Conservation (phyloP, 1,284 basidiomycete genomes). For the Rhodotorula glutinis region DNA sequence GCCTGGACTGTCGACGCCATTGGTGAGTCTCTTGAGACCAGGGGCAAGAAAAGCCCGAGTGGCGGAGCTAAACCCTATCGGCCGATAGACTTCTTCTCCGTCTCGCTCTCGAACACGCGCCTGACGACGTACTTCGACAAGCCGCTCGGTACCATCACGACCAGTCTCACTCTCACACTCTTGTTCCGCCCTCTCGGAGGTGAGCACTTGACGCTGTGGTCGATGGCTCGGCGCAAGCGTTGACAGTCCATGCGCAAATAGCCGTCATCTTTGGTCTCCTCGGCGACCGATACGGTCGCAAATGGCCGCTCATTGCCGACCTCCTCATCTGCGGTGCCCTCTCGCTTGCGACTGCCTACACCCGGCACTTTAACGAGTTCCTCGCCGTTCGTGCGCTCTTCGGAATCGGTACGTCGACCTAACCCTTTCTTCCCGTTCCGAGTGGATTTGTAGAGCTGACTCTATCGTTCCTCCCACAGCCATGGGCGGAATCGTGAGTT, state of each 20-base stretch:
- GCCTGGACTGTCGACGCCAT: slow-evolving; percentile 56
- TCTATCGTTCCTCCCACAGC: no score
- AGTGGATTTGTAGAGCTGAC: no score
- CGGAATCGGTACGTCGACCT: slow-evolving; percentile 45
- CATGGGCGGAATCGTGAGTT: slow-evolving; percentile 49
- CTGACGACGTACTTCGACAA: slow-evolving; percentile 18
- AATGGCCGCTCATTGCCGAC: slow-evolving; percentile 84
- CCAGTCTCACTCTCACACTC: slow-evolving; percentile 83
- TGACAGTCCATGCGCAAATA: no score
- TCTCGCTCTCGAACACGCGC: slow-evolving; percentile 57
- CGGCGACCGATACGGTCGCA: slow-evolving; percentile 37
- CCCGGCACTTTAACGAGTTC: slow-evolving; percentile 52
- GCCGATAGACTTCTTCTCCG: slow-evolving; percentile 67
- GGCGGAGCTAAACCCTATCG: not conserved
- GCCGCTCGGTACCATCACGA: slow-evolving; percentile 40
- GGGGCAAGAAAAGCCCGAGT: not conserved
- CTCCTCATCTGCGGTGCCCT: slow-evolving; percentile 44
- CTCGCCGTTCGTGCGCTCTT: slow-evolving; percentile 51
- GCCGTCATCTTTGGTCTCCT: slow-evolving; percentile 68
- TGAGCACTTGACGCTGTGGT: no score
- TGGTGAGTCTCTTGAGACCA: slow-evolving; percentile 48
- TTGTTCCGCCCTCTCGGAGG: slow-evolving; percentile 77
- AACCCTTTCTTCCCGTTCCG: no score
- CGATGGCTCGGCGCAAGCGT: no score
- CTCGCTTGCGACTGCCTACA: slow-evolving; percentile 65